Percentiles rank a stretch among this genome's conserved stretches.
Evolutionary conservation across 1,284 basidiomycete genomes (phyloP).

Genomic region (Thecaphora thlaspeos): DNA sequence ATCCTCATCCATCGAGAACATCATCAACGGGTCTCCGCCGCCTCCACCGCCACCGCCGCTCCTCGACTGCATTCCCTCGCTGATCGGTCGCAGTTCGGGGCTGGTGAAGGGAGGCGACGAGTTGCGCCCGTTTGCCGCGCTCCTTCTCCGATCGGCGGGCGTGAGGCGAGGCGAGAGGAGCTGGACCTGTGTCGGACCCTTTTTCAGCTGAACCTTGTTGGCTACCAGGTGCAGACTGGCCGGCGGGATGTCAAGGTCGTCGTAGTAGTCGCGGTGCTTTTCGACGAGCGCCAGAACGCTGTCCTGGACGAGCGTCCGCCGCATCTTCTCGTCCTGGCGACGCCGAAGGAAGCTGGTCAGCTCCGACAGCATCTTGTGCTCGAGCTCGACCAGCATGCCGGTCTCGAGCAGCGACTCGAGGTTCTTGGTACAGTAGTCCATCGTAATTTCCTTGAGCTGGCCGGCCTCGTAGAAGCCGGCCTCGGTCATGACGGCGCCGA

Average conservation of each 20-base stretch:
- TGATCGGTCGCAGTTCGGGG: constrained; percentile 26
- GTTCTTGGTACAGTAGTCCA: constrained; percentile 78
- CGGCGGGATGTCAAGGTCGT: constrained; percentile 74
- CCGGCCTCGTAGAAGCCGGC: constrained; percentile 76
- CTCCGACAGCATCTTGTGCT: constrained; percentile 68
- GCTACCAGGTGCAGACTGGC: constrained; percentile 58
- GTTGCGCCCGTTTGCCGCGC: constrained; percentile 42
- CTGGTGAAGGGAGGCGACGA: constrained; percentile 17
- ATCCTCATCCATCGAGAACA: constrained; percentile 70
- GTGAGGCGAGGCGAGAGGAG: constrained; percentile 27
- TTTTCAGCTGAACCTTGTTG: constrained; percentile 40
- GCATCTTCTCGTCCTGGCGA: constrained; percentile 70
- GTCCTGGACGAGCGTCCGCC: constrained; percentile 66
- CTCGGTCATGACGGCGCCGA: constrained; percentile 76
- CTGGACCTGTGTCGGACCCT: constrained; percentile 23
- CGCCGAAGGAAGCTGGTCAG: constrained; percentile 67
- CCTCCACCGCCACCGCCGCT: no score
- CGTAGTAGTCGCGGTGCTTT: constrained; percentile 75
- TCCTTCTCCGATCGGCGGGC: constrained; percentile 17
- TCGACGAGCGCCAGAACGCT: constrained; percentile 67
- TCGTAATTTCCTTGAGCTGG: constrained; percentile 71
- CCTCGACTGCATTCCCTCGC: constrained; percentile 1
- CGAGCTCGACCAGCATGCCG: constrained; percentile 72
- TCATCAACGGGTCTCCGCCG: constrained; percentile 54
- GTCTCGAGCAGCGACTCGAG: constrained; percentile 85